Percentiles rank a stretch among this genome's conserved stretches.
These are phyloP conservation scores for Acacia crassicarpa DNA, from an alignment of 306 rosid genomes.

Conservation along the genomic window DNA sequence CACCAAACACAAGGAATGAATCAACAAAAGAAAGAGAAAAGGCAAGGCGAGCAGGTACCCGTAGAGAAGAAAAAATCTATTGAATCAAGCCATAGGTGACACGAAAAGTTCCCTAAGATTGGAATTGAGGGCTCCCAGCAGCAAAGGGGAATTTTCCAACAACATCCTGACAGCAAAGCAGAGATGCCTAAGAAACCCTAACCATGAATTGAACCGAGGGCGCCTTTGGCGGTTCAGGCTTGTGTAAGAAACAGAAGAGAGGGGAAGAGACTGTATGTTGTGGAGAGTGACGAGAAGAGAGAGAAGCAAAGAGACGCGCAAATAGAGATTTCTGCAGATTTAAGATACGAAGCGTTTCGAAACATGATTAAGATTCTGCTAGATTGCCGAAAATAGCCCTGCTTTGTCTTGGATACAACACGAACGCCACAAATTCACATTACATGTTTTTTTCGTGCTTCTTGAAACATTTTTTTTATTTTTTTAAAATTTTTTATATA, in stretches of 20 bases:
- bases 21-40: background rate
- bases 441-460: too few species aligned
- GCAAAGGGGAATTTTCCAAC: conserved; percentile 4
- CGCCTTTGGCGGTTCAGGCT: conserved; percentile 32
- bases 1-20: background rate
- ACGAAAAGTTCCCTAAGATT: background rate
- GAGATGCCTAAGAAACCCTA: conserved; percentile 71
- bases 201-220: conserved; percentile 38
- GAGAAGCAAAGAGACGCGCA: conserved; percentile 30
- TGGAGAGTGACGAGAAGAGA: background rate
- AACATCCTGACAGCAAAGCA: conserved; percentile 24
- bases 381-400: conserved; percentile 38
- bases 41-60: conserved; percentile 16
- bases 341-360: conserved; percentile 45
- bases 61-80: background rate
- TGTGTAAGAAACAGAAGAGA: conserved; percentile 17
- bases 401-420: background rate
- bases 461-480: too few species aligned
- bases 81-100: conserved; percentile 36
- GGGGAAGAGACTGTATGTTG: conserved; percentile 8
- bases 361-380: background rate
- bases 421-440: too few species aligned
- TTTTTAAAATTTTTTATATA: too few species aligned
- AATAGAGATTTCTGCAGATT: conserved; percentile 8
- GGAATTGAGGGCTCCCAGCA: background rate